Evolutionary conservation across 495 filamentous ascomycete species (phyloP).

Genomic region (Clavariopsis aquatica): DNA sequence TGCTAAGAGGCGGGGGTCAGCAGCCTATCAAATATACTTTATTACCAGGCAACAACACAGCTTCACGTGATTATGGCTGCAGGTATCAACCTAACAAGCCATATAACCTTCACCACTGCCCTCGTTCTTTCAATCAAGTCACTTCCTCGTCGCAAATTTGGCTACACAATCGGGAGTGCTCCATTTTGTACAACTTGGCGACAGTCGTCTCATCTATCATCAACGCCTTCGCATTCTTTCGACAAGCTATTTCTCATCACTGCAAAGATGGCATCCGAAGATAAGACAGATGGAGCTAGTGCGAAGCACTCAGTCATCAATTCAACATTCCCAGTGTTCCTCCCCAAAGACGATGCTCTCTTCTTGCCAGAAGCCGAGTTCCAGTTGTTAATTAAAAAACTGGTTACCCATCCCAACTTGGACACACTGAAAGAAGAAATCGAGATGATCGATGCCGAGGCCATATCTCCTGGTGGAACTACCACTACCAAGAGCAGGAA

Average conservation of each 20-base stretch:
- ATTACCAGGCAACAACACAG: not conserved
- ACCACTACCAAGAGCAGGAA: not conserved
- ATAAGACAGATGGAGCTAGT: not conserved
- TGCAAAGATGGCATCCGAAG: not conserved
- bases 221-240: not conserved
- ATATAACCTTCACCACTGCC: not conserved
- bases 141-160: not conserved
- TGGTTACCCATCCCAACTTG: not conserved
- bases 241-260: not conserved
- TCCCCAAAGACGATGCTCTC: conserved; percentile 45
- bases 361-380: conserved; percentile 41
- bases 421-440: not conserved
- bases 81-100: not conserved
- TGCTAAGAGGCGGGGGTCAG: not conserved
- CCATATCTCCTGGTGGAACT: no score
- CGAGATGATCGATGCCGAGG: not conserved
- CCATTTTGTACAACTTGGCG: not conserved
- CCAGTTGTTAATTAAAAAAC: conserved; percentile 14
- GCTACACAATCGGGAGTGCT: not conserved
- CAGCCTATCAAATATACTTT: no score
- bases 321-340: conserved; percentile 46
- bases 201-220: not conserved
- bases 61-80: not conserved
- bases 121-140: not conserved
- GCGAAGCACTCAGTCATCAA: conserved; percentile 39